A percentile compares a stretch with the other conserved stretches of the same genome.
Evolutionary conservation across 805 yeast species (phyloP).

Genomic region (Candida vartiovaarae): DNA sequence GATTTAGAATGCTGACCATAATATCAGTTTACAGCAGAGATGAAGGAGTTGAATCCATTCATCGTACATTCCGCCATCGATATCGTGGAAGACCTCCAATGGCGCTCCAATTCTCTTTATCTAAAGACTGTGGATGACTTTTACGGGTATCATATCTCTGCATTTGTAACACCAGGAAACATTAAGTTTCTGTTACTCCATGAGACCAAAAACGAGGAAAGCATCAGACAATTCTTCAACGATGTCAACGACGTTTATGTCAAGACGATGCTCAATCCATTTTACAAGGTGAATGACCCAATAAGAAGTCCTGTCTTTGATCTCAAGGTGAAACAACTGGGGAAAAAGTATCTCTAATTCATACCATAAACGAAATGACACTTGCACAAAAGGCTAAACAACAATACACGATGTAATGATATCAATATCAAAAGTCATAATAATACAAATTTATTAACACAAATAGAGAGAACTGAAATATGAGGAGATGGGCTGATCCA

Average conservation of each 20-base stretch:
- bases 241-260: conserved; percentile 87
- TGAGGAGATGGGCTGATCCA: not conserved
- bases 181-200: conserved; percentile 71
- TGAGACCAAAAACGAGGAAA: conserved; percentile 54
- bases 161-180: conserved; percentile 83
- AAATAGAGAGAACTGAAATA: not conserved
- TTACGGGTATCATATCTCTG: conserved; percentile 76
- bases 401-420: too few species aligned
- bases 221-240: conserved; percentile 73
- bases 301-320: conserved; percentile 74
- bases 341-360: conserved; percentile 62
- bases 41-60: conserved; percentile 79
- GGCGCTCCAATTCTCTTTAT: conserved; percentile 60
- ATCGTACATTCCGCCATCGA: conserved; percentile 85
- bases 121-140: conserved; percentile 79
- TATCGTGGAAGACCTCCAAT: conserved; percentile 84
- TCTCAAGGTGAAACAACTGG: conserved; percentile 58
- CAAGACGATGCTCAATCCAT: conserved; percentile 80
- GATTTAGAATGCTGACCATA: conserved; percentile 9
- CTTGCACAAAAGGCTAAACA: too few species aligned
- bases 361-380: not conserved
- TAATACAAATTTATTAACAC: too few species aligned
- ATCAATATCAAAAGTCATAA: too few species aligned
- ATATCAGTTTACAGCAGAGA: conserved; percentile 49
- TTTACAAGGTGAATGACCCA: conserved; percentile 69